Percentiles rank a stretch among this genome's conserved stretches.
Conservation (phyloP, 2,329 filamentous ascomycete genomes). For the Conoideocrella luteorostrata region DNA sequence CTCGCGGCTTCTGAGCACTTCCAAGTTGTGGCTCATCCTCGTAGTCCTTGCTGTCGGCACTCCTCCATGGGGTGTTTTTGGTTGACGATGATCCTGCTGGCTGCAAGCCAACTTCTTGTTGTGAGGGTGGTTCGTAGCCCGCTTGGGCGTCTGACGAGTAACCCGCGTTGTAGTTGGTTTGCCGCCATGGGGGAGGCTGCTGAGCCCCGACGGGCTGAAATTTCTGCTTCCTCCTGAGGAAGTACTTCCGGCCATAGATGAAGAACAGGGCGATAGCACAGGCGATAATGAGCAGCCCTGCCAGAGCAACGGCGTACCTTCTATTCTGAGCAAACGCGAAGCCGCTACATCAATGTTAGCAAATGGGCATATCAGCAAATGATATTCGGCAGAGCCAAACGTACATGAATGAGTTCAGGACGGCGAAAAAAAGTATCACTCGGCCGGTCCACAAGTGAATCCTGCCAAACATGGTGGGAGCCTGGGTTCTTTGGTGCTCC, state of each 20-base stretch:
- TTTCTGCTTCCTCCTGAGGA: slow-evolving; percentile 16
- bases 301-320: slow-evolving; percentile 41
- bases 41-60: slow-evolving; percentile 19
- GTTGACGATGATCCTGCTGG: slow-evolving; percentile 19
- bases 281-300: slow-evolving; percentile 38
- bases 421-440: slow-evolving; percentile 43
- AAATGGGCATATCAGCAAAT: slow-evolving; percentile 4
- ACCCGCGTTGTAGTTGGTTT: slow-evolving; percentile 14
- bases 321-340: slow-evolving; percentile 49
- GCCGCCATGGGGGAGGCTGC: slow-evolving; percentile 24
- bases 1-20: slow-evolving; percentile 24
- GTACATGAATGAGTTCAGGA: slow-evolving; percentile 52
- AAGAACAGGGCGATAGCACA: slow-evolving; percentile 31
- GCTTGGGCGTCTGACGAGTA: slow-evolving; percentile 24
- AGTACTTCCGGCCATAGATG: slow-evolving; percentile 22
- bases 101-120: slow-evolving; percentile 23
- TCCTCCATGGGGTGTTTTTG: slow-evolving; percentile 19
- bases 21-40: slow-evolving; percentile 26
- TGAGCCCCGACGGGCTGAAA: slow-evolving; percentile 15
- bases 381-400: slow-evolving; percentile 15
- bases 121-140: slow-evolving; percentile 27
- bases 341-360: slow-evolving; percentile 33
- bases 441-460: slow-evolving; percentile 54
- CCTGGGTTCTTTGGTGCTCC: slow-evolving; percentile 42
- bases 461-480: slow-evolving; percentile 42